Percentiles rank a stretch among this genome's conserved stretches.
Conservation (phyloP, 805 yeast species). For the Candida railenensis region DNA sequence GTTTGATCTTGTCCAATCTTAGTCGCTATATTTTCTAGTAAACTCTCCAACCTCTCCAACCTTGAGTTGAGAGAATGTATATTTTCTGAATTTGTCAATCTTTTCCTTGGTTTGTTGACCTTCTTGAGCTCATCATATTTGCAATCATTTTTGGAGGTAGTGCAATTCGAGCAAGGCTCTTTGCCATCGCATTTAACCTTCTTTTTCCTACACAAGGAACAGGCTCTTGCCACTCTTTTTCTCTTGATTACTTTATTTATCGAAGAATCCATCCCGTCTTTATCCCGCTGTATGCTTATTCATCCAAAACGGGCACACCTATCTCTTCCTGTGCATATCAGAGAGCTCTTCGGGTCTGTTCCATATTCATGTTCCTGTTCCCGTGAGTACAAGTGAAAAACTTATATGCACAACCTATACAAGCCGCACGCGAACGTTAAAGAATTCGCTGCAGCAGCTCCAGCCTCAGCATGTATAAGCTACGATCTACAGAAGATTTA, state of each 20-base stretch:
- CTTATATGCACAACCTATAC: no score
- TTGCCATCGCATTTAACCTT: slow-evolving; percentile 34
- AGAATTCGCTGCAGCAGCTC: no score
- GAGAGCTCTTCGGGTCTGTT: no score
- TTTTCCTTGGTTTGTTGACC: background rate
- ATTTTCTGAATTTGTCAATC: slow-evolving; percentile 1
- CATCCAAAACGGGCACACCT: no score
- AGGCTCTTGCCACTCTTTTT: slow-evolving; percentile 26
- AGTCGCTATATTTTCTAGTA: background rate
- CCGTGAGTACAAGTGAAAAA: no score
- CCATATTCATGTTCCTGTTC: no score
- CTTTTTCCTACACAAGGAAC: slow-evolving; percentile 31
- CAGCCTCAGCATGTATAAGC: no score
- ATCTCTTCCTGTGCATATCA: no score
- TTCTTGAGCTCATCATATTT: slow-evolving; percentile 21
- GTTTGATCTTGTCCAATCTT: background rate
- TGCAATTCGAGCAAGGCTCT: slow-evolving; percentile 29
- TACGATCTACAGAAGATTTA: background rate
- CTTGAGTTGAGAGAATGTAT: slow-evolving; percentile 3
- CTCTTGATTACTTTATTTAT: slow-evolving; percentile 1
- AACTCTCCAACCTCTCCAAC: slow-evolving; percentile 3
- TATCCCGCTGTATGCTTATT: no score
- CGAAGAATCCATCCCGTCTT: background rate
- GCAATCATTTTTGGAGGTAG: slow-evolving; percentile 15
- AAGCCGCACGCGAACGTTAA: no score